phyloP scores from a whole-genome alignment of 352 stramenopile genomes.

The Phytophthora pinifolia region DNA sequence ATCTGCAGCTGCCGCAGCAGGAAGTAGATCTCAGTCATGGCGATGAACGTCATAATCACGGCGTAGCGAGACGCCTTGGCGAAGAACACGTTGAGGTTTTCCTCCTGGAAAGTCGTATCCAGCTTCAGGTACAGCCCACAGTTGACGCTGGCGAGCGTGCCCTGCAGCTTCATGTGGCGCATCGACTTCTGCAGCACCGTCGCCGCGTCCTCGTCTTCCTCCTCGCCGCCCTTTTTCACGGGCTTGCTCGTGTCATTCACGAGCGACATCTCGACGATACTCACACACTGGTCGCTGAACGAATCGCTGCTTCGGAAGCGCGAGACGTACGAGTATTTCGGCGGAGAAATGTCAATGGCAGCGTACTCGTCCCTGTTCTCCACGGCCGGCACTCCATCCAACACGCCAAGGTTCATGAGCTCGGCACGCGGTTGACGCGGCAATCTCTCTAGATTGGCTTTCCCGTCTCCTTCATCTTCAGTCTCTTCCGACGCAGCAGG shows the following conservation, averaged over 20 bases:
- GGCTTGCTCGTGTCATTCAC: slow-evolving; percentile 40
- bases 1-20: slow-evolving; percentile 84
- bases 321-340: slow-evolving; percentile 74
- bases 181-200: slow-evolving; percentile 42
- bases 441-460: slow-evolving; percentile 25
- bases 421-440: slow-evolving; percentile 48
- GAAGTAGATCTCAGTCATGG: slow-evolving; percentile 86
- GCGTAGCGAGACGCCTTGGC: slow-evolving; percentile 77
- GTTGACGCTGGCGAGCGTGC: slow-evolving; percentile 74
- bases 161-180: slow-evolving; percentile 49
- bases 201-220: slow-evolving; percentile 41
- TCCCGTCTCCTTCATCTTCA: slow-evolving; percentile 26
- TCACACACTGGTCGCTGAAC: slow-evolving; percentile 84
- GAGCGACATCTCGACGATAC: slow-evolving; percentile 76
- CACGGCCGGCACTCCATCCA: slow-evolving; percentile 63
- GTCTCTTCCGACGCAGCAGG: slow-evolving; percentile 5
- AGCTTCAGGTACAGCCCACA: slow-evolving; percentile 77
- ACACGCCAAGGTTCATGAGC: slow-evolving; percentile 57
- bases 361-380: slow-evolving; percentile 69
- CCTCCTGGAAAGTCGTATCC: slow-evolving; percentile 75
- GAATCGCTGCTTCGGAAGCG: slow-evolving; percentile 81
- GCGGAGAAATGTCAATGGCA: slow-evolving; percentile 76
- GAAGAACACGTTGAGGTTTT: slow-evolving; percentile 85
- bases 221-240: slow-evolving; percentile 10
- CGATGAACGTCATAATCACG: slow-evolving; percentile 85